A percentile compares a stretch with the other conserved stretches of the same genome.
Evolutionary conservation across 1,284 basidiomycete species (phyloP).

Genomic region (Filobasidium uniguttulatum): DNA sequence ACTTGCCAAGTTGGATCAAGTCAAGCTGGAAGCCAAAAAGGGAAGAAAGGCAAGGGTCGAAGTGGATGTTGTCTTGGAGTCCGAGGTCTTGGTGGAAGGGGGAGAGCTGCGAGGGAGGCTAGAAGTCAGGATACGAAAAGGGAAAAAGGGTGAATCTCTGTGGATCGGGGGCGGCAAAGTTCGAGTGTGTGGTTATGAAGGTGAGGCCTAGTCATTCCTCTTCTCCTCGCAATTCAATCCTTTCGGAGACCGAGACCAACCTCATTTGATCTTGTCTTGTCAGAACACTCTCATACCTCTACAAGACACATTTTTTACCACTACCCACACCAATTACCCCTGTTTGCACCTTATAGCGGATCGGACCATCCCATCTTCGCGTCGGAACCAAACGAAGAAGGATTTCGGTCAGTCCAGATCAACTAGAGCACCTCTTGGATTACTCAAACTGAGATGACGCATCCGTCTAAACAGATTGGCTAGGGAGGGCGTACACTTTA

Average conservation of each 20-base stretch:
- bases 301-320: slow-evolving; percentile 76
- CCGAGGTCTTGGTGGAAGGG: slow-evolving; percentile 68
- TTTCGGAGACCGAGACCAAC: too few relatives aligned
- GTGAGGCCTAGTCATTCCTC: slow-evolving; percentile 20
- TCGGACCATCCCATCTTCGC: slow-evolving; percentile 39
- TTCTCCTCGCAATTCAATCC: not conserved
- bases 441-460: slow-evolving; percentile 13
- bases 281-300: slow-evolving; percentile 38
- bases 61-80: slow-evolving; percentile 66
- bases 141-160: slow-evolving; percentile 50
- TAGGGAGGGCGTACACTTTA: slow-evolving; percentile 52
- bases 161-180: slow-evolving; percentile 66
- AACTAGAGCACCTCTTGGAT: not conserved
- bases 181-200: slow-evolving; percentile 76
- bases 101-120: slow-evolving; percentile 59
- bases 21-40: slow-evolving; percentile 44
- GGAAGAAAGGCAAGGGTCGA: slow-evolving; percentile 65
- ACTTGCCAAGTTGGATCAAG: slow-evolving; percentile 22
- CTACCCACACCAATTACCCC: slow-evolving; percentile 50
- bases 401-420: slow-evolving; percentile 42
- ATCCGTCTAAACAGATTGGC: slow-evolving; percentile 36
- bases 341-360: slow-evolving; percentile 41
- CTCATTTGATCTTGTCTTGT: not conserved
- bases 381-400: slow-evolving; percentile 51
- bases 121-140: slow-evolving; percentile 53